Conservation (phyloP, 192 early-diverging fungal genomes). For the Coemansia sp. region DNA sequence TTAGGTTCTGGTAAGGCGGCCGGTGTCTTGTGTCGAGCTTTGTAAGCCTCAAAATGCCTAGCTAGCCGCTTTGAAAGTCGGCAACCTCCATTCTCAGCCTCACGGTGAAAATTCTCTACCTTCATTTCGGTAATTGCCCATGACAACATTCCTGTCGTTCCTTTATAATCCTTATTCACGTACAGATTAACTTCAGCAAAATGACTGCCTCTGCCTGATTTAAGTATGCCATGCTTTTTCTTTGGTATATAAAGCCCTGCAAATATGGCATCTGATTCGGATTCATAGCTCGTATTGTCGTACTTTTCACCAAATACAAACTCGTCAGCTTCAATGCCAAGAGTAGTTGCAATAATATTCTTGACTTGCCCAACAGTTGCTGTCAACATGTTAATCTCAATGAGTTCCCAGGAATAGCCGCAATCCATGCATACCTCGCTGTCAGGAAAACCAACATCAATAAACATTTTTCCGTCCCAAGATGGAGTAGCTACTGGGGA, state of each 20-base stretch:
- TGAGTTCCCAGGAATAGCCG: not conserved
- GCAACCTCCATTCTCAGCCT: too few species aligned
- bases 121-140: not conserved
- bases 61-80: not conserved
- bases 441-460: not conserved
- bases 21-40: not conserved
- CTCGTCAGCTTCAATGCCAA: not conserved
- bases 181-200: not conserved
- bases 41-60: not conserved
- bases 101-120: too few species aligned
- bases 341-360: not conserved
- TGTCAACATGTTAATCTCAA: not conserved
- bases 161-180: not conserved
- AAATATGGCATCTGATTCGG: not conserved
- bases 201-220: too few species aligned
- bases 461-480: not conserved
- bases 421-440: not conserved
- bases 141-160: not conserved
- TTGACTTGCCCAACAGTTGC: not conserved
- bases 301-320: not conserved
- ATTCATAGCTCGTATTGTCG: not conserved
- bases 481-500: not conserved
- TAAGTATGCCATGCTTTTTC: not conserved
- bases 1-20: too few species aligned
- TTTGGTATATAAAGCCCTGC: not conserved